phyloP scores from a whole-genome alignment of 225 moss, liverwort and hornwort species.

The Thuidium tamariscinum region DNA sequence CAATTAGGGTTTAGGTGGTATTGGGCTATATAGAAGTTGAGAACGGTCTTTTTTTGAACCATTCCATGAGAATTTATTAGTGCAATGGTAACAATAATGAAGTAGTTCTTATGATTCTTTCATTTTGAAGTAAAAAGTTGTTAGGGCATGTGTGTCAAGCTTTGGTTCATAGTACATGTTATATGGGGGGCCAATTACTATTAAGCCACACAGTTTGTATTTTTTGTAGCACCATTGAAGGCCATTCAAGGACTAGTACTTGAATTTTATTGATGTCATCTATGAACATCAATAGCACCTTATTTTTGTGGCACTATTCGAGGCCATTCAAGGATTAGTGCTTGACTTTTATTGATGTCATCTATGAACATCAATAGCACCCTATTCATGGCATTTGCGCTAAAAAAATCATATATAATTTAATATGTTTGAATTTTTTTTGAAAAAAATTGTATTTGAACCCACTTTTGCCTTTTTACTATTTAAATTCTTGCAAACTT shows the following conservation, averaged over 20 bases:
- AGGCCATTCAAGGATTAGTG: not conserved
- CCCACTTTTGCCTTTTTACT: not conserved
- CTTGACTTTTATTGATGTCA: not conserved
- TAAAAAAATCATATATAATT: not conserved
- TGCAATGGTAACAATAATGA: not conserved
- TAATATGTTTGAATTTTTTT: not conserved
- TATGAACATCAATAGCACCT: not conserved
- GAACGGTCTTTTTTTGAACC: not conserved
- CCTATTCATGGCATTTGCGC: no score
- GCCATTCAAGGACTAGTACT: not conserved
- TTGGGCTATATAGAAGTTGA: not conserved
- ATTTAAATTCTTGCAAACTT: not conserved
- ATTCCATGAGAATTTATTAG: not conserved
- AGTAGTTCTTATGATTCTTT: not conserved
- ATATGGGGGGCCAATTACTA: accelerated
- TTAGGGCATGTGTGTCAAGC: accelerated
- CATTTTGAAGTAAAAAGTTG: not conserved
- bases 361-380: not conserved
- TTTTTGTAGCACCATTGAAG: no score
- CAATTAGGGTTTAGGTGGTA: no score
- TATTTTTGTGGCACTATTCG: no score
- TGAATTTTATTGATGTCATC: not conserved
- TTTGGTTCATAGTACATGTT: not conserved
- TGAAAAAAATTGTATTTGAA: not conserved
- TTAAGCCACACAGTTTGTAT: not conserved